Conservation (phyloP, 179 eudicot species). For the Beta macrorhiza region DNA sequence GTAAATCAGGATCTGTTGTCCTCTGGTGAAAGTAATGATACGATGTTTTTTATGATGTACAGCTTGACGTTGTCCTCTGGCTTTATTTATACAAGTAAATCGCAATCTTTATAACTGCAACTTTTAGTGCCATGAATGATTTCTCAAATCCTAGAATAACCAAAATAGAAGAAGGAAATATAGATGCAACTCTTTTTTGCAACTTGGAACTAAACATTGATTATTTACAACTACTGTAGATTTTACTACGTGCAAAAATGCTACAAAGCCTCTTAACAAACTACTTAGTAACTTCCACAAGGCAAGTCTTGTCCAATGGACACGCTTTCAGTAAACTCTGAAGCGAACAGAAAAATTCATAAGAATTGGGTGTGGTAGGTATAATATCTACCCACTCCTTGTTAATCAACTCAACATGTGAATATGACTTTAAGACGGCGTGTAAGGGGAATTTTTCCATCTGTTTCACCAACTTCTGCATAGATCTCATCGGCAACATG, state of each 20-base stretch:
- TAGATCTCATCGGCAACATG: slow-evolving; percentile 50
- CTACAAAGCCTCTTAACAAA: slow-evolving; percentile 1
- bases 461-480: slow-evolving; percentile 48
- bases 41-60: no score
- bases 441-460: slow-evolving; percentile 42
- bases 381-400: slow-evolving; percentile 67
- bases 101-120: no score
- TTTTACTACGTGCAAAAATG: not conserved
- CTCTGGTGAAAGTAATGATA: no score
- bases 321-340: slow-evolving; percentile 44
- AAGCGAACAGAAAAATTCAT: slow-evolving; percentile 66
- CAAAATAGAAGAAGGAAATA: no score
- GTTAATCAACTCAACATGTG: slow-evolving; percentile 62
- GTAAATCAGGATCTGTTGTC: no score
- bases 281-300: slow-evolving; percentile 50
- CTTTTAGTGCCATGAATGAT: no score
- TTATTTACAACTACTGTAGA: not conserved
- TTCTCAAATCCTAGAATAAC: no score
- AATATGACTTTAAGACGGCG: slow-evolving; percentile 37
- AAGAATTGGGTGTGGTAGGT: slow-evolving; percentile 64
- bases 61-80: no score
- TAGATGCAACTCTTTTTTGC: no score
- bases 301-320: slow-evolving; percentile 44
- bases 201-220: no score
- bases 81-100: no score